phyloP scores from a whole-genome alignment of 441 rosid genomes.

The Pelargonium cotyledonis region DNA sequence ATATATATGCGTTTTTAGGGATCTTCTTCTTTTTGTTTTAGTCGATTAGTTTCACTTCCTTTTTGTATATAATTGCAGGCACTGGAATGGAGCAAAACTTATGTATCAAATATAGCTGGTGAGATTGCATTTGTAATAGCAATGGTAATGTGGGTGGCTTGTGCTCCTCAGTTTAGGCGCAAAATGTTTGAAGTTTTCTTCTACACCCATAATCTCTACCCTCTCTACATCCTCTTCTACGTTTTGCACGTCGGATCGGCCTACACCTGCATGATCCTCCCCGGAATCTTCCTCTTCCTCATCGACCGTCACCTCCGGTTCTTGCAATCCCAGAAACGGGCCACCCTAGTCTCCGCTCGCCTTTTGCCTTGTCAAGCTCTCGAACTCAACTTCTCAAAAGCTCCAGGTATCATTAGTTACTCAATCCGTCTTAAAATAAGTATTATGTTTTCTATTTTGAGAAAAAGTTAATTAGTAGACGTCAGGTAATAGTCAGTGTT shows the following conservation, averaged over 20 bases:
- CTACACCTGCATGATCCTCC: conserved; percentile 38
- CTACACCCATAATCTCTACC: conserved; percentile 45
- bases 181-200: conserved; percentile 47
- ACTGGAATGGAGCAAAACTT: conserved; percentile 39
- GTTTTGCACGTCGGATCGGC: conserved; percentile 41
- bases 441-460: no score
- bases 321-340: conserved; percentile 34
- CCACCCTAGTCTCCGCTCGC: conserved; percentile 38
- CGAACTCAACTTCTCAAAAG: conserved; percentile 45
- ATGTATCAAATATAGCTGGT: conserved; percentile 42
- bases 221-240: conserved; percentile 39
- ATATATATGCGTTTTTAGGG: no score
- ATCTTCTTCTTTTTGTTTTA: no score
- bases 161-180: conserved; percentile 28
- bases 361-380: conserved; percentile 34
- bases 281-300: conserved; percentile 46
- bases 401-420: conserved; percentile 21
- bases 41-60: no score
- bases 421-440: not conserved
- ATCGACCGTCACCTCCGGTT: conserved; percentile 43
- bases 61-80: conserved; percentile 21
- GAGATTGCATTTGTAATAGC: conserved; percentile 35
- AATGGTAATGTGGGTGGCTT: conserved; percentile 42
- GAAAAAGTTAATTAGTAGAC: no score
- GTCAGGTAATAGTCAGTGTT: no score